Base-by-base conservation (phyloP, 2,329 filamentous ascomycete species). In the Tolypocladium sp. region DNA sequence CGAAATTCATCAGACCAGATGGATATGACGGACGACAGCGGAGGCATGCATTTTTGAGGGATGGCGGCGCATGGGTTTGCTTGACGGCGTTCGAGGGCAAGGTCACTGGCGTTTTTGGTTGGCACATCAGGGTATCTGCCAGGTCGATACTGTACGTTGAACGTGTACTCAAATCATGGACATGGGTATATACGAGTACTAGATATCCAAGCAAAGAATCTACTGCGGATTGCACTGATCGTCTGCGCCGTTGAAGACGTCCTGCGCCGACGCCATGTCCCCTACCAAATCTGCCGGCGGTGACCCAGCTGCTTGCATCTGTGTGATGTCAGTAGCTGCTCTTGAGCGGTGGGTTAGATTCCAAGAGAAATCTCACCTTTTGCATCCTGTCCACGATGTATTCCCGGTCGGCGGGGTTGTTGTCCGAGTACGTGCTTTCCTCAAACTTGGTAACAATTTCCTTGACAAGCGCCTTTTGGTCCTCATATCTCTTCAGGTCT, bases 301-400 rank as follows among this genome's bases (percentile, higher is more conserved):
- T 25, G 90, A 92, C 12, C 94, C 94, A 62, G 89, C 89, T 57
- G 88, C 88, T 92, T 99, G 94, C 94, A 99, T 99, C 93, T 97
- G 58, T 4, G 13, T 52, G 2, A 30, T 4, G 33, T 57, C 22
- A 59, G 58, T 35, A 30, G 55, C 55, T 63, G 40, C 58, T 35
- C 57, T 33, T 20, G 27, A 3, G 17, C 0, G 2, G 3, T 12
- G 15, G 42, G n/a, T 2, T 10, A 20, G 0, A 17, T 30, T n/a
- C 27, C 2, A 12, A n/a, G 9, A 12, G 40, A 10, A 17, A 30
- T 58, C 82, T 71, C 74, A 96, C 93, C 86, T 93, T 93, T 74
- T 97, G 93, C 94, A 99, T 99, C 71, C 88, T 88, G 69, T 97
- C 92, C 64, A 97, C 93, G 67, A 99, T 94, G 73, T 92, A 97